Base-by-base conservation (phyloP, 192 early-diverging fungal species). In the Backusella liffmaniae region DNA sequence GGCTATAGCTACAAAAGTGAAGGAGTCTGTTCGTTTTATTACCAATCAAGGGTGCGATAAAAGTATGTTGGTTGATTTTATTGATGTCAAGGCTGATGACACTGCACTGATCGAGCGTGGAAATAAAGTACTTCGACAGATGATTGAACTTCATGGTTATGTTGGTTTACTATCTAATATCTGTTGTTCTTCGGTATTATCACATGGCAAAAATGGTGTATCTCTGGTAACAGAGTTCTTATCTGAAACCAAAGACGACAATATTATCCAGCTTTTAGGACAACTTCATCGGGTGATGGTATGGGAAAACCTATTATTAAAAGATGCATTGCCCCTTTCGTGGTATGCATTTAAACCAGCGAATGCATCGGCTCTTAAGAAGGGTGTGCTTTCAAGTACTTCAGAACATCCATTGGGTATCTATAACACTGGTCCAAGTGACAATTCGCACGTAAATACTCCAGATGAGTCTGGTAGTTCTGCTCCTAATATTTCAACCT, bases 91-190 rank as follows among this genome's bases (percentile, higher is more conserved):
- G 13, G 7, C 66, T 36, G 44, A 77, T 66, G 88, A 89, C 30
- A 77, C 70, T 1, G 79, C 78, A 0, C 76, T 82, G 21, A 67
- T 85, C 34, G 62, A 76, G 0, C 72, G 79, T 15, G 92, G 85
- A 1, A 87, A 94, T 41, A 56, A 73, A 32, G 66, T 86, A 1
- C 87, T 92, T 73, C 82, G 88, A 7, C 42, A 87, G 0, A 76
- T 94, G 73, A 88, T 92, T 29, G 84, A 82, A 23, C 75, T 95
- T 9, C 84, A 92, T 37, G 89, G 88, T 1, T 82, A 90, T 65
- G 82, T 90, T 51, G 86, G 87, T 21, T 73, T 96, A 34, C 73
- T 92, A 13, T 87, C 91, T 7, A 92, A 95, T 74, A 85, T 94
- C 35, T 95, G 88, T 82, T 91, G 83, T 70, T 85, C 90, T 0